Evolutionary conservation across 1,284 basidiomycete species (phyloP).

Genomic region (Leccinum glutinopallens): DNA sequence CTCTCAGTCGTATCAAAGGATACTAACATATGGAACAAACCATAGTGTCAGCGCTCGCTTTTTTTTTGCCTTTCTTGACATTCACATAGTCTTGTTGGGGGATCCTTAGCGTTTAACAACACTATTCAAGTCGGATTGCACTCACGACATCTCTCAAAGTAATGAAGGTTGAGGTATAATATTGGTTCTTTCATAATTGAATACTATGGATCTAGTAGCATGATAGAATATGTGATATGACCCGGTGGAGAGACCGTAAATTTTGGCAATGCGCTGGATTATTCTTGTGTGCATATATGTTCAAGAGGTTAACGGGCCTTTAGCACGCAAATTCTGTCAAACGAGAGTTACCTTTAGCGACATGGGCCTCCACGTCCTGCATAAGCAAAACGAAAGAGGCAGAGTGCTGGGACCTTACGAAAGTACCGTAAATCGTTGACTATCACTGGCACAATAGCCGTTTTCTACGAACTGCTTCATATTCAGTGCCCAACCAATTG

Average conservation of each 20-base stretch:
- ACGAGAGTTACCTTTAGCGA: not conserved
- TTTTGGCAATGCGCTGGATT: constrained; percentile 52
- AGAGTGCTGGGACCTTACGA: not conserved
- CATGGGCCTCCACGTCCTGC: constrained; percentile 1
- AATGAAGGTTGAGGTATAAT: constrained; percentile 91
- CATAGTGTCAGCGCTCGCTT: constrained; percentile 78
- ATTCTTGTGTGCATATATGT: constrained; percentile 57
- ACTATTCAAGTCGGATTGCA: not conserved
- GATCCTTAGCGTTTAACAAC: constrained; percentile 20
- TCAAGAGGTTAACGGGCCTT: not conserved
- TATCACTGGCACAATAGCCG: no score
- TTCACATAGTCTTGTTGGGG: constrained; percentile 62
- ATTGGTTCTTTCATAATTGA: constrained; percentile 87
- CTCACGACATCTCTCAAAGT: constrained; percentile 79
- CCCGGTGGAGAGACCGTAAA: constrained; percentile 64
- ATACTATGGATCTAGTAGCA: constrained; percentile 83
- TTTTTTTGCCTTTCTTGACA: constrained; percentile 55
- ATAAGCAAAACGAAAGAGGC: not conserved
- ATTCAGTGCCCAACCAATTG: no score
- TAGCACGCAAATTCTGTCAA: not conserved
- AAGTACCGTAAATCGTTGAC: not conserved
- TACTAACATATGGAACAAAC: constrained; percentile 39
- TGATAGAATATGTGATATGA: constrained; percentile 90
- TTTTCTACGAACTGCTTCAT: constrained; percentile 4
- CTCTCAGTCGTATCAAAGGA: not conserved